Base-by-base conservation (phyloP, 2,329 filamentous ascomycete species). In the Mycocentrospora acerina region DNA sequence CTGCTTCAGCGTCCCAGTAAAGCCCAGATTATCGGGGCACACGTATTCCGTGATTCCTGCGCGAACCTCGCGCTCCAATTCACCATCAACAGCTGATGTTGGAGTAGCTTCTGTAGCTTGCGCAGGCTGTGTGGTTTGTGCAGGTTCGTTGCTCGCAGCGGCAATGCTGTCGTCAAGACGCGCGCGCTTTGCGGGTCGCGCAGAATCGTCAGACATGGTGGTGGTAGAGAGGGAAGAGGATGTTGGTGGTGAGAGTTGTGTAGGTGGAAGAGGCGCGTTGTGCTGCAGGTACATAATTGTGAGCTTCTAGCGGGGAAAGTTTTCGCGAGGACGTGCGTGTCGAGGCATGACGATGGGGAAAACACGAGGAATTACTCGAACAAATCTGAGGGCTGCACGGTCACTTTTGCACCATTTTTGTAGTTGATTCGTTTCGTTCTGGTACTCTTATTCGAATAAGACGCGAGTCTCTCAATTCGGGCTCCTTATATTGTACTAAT, bases 1-100 rank as follows among this genome's bases (percentile, higher is more conserved):
- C 60, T 85, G 82, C 72, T 88, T 88, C 57, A 88, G 57, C 11
- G 83, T 71, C 13, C 83, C 85, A 11, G 70, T 66, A 50, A 87
- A 87, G 1, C 81, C 80, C 38, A 73, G 66, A 22, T 76, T 73
- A n/a, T 75, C 65, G 1, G 73, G 67, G 30, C 75, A 79, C 12
- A 85, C 78, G 60, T 79, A 86, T 48, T 80, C 74, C 7, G 77
- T 79, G 49, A 88, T 87, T 18, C 85, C 84, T 2, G 71, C 72
- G 30, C 66, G 65, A 10, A 59, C 47, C 48, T 77, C 74, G 24
- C 71, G 68, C 29, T 67, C 62, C 16, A 62, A 39, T 35, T 69
- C 65, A 12, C 40, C 47, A 15, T 62, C 58, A 29, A 51, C 49
- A 16, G 43, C 31, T 27, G 38, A 25, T 31, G 26, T 42, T 4